Base-by-base conservation (phyloP, 2,329 filamentous ascomycete species). In the Fusarium continuum region DNA sequence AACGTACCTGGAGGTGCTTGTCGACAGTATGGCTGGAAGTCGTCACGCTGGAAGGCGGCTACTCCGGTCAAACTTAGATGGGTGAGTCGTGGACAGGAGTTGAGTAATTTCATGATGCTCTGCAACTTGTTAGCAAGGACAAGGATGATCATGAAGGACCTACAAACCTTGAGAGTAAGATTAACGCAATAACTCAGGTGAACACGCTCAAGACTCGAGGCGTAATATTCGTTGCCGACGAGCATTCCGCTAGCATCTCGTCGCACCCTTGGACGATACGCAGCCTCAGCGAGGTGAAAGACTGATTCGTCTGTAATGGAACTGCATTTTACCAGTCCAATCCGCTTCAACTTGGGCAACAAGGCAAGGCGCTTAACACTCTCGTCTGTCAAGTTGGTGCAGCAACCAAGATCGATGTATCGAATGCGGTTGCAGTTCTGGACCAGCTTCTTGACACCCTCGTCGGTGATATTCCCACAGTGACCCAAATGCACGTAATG, bases 361-460 rank as follows among this genome's bases (percentile, higher is more conserved):
- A 87, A 87, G 6, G 95, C 93, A 31, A 99, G 82, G 64, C 92
- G 89, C 61, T 85, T 90, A 14, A 99, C 90, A 19, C 93, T 97
- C 10, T 85, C 83, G 70, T 99, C 95, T 0, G 95, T 98, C 59
- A 99, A 81, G 68, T 92, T 89, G 13, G 85, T 86, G 77, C 95
- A 99, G 79, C 95, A 98, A n/a, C 95, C 95, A 36, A 99, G 81
- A 74, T 99, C 95, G 64, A 99, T 99, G 75, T 99, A 99, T 51
- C 95, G 87, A 67, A 99, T 98, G 20, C 95, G 88, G 72, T 94
- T 98, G 81, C 95, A 99, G 48, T 82, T 83, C 67, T 90, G 88
- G 32, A 97, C 92, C 26, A 99, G 83, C 51, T 88, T 88, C 69
- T 91, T 91, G 16, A 99, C 92, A 2, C 92, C 93, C 29, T 88